Conservation (phyloP, 495 filamentous ascomycete genomes). For the Chaetomidium leptoderma region DNA sequence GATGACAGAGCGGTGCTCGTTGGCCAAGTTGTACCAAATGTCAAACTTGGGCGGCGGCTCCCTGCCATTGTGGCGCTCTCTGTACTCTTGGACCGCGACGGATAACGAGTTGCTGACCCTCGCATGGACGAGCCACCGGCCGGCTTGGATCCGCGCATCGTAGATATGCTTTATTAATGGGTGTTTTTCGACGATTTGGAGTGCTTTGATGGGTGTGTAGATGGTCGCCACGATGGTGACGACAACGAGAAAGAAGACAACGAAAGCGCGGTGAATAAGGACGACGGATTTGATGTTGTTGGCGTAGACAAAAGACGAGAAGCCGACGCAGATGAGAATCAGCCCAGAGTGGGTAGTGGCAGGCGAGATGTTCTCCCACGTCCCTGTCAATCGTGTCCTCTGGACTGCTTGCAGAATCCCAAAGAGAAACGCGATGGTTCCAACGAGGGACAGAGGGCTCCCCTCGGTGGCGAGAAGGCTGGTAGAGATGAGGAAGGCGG, state of each 20-base stretch:
- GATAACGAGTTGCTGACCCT: conserved; percentile 48
- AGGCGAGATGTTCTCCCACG: conserved; percentile 37
- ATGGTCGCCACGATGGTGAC: conserved; percentile 33
- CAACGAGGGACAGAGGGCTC: conserved; percentile 34
- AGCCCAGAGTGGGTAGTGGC: conserved; percentile 28
- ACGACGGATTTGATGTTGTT: conserved; percentile 38
- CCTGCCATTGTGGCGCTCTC: conserved; percentile 50
- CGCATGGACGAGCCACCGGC: conserved; percentile 43
- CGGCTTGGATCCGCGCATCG: conserved; percentile 45
- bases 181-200: conserved; percentile 30
- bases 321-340: conserved; percentile 35
- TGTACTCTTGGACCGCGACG: conserved; percentile 56
- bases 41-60: conserved; percentile 63
- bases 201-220: conserved; percentile 24
- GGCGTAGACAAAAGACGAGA: conserved; percentile 38
- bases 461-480: conserved; percentile 39
- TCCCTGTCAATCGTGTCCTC: conserved; percentile 30
- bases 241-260: conserved; percentile 33
- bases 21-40: conserved; percentile 71
- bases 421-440: conserved; percentile 37
- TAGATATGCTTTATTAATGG: conserved; percentile 52
- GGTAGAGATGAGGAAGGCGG: conserved; percentile 37
- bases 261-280: conserved; percentile 37
- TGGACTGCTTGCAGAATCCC: conserved; percentile 30
- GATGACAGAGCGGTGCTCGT: conserved; percentile 55